Evolutionary conservation across 805 yeast genomes (phyloP).

Genomic region (Brettanomyces sp.): DNA sequence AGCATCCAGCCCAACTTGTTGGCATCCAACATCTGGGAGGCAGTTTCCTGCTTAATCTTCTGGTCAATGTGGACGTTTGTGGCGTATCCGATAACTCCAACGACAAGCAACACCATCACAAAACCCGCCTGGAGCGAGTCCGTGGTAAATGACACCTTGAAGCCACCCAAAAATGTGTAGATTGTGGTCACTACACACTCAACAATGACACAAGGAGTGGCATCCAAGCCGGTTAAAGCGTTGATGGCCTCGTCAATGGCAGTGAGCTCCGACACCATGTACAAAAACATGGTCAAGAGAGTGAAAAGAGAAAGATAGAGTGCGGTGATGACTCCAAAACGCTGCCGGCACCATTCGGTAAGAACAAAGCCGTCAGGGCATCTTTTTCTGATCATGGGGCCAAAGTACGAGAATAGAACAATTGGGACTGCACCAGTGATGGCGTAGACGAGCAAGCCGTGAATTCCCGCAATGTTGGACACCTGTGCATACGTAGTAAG

Average conservation of each 20-base stretch:
- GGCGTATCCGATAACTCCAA: constrained; percentile 76
- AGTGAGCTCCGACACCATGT: constrained; percentile 79
- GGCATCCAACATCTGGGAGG: constrained; percentile 54
- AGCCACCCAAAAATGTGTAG: constrained; percentile 84
- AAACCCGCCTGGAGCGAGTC: constrained; percentile 78
- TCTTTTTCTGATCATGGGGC: constrained; percentile 66
- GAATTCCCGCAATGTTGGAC: constrained; percentile 78
- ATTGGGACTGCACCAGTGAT: constrained; percentile 77
- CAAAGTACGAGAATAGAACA: constrained; percentile 70
- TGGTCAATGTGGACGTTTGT: constrained; percentile 51
- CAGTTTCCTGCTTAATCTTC: constrained; percentile 53
- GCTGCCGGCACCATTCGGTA: constrained; percentile 87
- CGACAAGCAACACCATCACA: constrained; percentile 55
- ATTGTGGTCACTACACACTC: constrained; percentile 83
- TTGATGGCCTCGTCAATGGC: constrained; percentile 72
- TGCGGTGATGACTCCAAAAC: constrained; percentile 68
- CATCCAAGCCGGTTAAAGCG: constrained; percentile 68
- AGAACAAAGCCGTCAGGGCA: constrained; percentile 88
- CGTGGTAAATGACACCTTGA: constrained; percentile 78
- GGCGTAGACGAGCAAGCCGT: constrained; percentile 77
- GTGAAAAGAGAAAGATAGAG: constrained; percentile 75
- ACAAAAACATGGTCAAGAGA: constrained; percentile 73
- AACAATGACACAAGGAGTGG: constrained; percentile 72
- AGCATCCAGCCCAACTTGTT: constrained; percentile 84
- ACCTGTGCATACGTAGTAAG: constrained; percentile 79